Conservation (phyloP, 2,329 filamentous ascomycete genomes). For the Diaporthe vexans region DNA sequence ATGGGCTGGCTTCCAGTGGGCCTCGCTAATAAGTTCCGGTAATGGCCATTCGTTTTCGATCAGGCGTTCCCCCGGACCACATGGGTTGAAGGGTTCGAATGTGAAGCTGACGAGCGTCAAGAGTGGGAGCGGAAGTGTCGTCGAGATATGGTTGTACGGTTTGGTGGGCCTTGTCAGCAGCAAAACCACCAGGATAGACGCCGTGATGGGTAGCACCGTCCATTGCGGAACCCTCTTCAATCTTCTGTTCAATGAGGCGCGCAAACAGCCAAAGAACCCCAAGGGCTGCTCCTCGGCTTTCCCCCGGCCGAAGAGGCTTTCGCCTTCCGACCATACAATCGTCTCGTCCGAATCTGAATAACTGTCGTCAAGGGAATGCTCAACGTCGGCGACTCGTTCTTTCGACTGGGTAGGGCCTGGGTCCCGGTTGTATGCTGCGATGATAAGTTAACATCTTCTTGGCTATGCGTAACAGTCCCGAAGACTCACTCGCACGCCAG, state of each 20-base stretch:
- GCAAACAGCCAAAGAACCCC: not conserved
- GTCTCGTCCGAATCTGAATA: conserved; percentile 30
- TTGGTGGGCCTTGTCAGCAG: conserved; percentile 45
- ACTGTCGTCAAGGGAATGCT: conserved; percentile 5
- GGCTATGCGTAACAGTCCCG: not conserved
- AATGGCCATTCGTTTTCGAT: conserved; percentile 41
- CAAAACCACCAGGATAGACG: not conserved
- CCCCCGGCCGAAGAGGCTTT: conserved; percentile 10
- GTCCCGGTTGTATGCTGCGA: conserved; percentile 1
- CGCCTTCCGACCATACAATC: conserved; percentile 19
- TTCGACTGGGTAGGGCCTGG: not conserved
- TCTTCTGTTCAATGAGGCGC: not conserved
- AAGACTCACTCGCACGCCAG: conserved; percentile 25
- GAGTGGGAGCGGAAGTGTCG: conserved; percentile 51
- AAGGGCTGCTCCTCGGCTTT: conserved; percentile 6
- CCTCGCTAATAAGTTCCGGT: conserved; percentile 48
- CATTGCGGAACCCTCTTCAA: conserved; percentile 3
- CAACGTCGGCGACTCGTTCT: conserved; percentile 5
- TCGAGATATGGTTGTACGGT: conserved; percentile 51
- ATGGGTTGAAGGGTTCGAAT: conserved; percentile 43
- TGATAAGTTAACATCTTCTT: not conserved
- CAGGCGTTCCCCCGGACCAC: conserved; percentile 40
- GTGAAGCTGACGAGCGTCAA: conserved; percentile 47
- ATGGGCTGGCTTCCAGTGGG: conserved; percentile 46
- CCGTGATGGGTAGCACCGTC: not conserved